Evolutionary conservation across 345 rosid genomes (phyloP).

Genomic region (Mangifera indica): DNA sequence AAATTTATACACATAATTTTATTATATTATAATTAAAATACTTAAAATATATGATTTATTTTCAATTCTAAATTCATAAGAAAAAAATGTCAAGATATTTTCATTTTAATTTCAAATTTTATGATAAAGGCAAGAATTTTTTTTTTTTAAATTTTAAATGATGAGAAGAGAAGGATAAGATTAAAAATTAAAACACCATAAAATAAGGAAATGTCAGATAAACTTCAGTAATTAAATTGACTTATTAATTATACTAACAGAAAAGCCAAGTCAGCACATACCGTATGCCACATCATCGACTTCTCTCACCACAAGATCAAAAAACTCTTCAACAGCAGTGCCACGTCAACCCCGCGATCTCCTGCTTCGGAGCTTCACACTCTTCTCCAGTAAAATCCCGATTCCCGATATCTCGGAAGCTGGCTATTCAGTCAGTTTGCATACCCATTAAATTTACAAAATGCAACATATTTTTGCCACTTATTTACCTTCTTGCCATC

Average conservation of each 20-base stretch:
- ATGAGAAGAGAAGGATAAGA: not conserved
- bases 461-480: constrained; percentile 3
- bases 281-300: not conserved
- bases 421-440: constrained; percentile 14
- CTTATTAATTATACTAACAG: not conserved
- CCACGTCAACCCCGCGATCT: constrained; percentile 10
- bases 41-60: no score
- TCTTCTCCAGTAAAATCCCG: not conserved
- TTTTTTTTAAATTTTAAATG: not conserved
- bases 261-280: constrained; percentile 10
- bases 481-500: constrained; percentile 29
- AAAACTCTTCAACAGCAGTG: not conserved
- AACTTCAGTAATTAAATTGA: not conserved
- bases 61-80: not conserved
- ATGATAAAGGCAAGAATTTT: not conserved
- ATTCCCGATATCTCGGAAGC: constrained; percentile 14
- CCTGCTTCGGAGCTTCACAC: not conserved
- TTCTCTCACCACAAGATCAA: not conserved
- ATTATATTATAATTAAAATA: no score
- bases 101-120: not conserved
- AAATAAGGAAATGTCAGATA: constrained; percentile 8
- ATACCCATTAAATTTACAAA: not conserved
- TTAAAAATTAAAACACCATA: constrained; percentile 1
- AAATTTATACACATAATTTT: no score
- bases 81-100: not conserved